phyloP scores from a whole-genome alignment of 257 asterid genomes.

The Przewalskia tangutica region DNA sequence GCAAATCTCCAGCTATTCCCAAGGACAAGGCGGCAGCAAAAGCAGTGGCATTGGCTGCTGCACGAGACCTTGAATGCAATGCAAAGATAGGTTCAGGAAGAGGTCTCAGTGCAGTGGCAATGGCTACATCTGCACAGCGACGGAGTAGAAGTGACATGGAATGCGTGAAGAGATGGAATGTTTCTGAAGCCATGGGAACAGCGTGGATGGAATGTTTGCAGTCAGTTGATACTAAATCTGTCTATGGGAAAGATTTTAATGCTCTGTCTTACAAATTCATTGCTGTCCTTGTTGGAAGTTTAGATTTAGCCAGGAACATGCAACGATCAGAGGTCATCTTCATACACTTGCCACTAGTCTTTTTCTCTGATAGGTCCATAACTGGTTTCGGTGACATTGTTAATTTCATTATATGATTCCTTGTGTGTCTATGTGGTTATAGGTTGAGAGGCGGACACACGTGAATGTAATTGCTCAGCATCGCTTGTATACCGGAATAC shows the following conservation, averaged over 20 bases:
- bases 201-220: conserved; percentile 98
- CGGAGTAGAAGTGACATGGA: conserved; percentile 69
- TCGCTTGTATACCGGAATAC: conserved; percentile 67
- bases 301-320: conserved; percentile 98
- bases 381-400: neutral
- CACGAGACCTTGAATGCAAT: conserved; percentile 95
- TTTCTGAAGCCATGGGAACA: conserved; percentile 94
- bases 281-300: conserved; percentile 93
- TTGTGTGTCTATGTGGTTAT: conserved; percentile 17
- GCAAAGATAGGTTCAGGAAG: conserved; percentile 98
- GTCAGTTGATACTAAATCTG: conserved; percentile 89
- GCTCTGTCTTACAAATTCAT: conserved; percentile 86
- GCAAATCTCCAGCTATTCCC: conserved; percentile 55
- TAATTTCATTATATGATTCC: neutral
- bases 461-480: conserved; percentile 68
- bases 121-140: conserved; percentile 95
- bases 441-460: conserved; percentile 95
- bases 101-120: conserved; percentile 99
- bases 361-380: conserved; percentile 8
- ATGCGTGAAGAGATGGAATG: conserved; percentile 95
- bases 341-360: neutral
- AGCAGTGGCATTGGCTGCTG: conserved; percentile 99
- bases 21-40: conserved; percentile 97
- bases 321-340: conserved; percentile 81
- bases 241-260: conserved; percentile 86